A percentile compares a stretch with the other conserved stretches of the same genome.
phyloP scores from a whole-genome alignment of 1,284 basidiomycete genomes.

The Sutorius eximius region DNA sequence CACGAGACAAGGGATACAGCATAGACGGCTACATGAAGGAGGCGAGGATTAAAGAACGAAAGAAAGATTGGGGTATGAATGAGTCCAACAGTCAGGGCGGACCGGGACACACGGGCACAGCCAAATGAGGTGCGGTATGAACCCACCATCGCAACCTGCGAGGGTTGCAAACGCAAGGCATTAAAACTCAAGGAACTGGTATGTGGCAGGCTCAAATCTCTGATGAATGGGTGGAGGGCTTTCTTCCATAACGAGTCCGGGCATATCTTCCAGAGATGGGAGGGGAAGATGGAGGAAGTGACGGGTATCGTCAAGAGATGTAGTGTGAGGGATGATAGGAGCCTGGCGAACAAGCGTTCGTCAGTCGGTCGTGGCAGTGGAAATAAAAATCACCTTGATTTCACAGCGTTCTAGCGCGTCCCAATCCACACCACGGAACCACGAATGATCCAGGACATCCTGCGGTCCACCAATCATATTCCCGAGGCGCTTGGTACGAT shows the following conservation, averaged over 20 bases:
- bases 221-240: slow-evolving; percentile 53
- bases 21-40: slow-evolving; percentile 32
- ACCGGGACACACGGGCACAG: slow-evolving; percentile 9
- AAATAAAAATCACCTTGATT: slow-evolving; percentile 56
- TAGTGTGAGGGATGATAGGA: slow-evolving; percentile 77
- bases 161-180: slow-evolving; percentile 1
- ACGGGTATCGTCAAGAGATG: slow-evolving; percentile 75
- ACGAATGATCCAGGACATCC: slow-evolving; percentile 91
- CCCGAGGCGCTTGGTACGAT: slow-evolving; percentile 88
- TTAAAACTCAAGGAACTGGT: slow-evolving; percentile 75
- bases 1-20: slow-evolving; percentile 28
- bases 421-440: slow-evolving; percentile 94
- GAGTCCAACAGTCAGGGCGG: neutral
- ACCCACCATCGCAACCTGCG: slow-evolving; percentile 9
- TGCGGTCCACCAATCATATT: slow-evolving; percentile 94
- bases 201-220: slow-evolving; percentile 62
- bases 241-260: slow-evolving; percentile 68
- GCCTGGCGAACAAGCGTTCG: slow-evolving; percentile 48
- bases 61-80: slow-evolving; percentile 7
- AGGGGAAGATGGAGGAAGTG: slow-evolving; percentile 77
- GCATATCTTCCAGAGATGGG: slow-evolving; percentile 75
- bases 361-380: slow-evolving; percentile 6
- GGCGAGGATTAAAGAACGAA: slow-evolving; percentile 2
- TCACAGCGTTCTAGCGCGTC: slow-evolving; percentile 77
- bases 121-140: slow-evolving; percentile 31